These are phyloP conservation scores for Eimeria zaria DNA, from an alignment of 169 alveolate genomes.

Conservation along the genomic window DNA sequence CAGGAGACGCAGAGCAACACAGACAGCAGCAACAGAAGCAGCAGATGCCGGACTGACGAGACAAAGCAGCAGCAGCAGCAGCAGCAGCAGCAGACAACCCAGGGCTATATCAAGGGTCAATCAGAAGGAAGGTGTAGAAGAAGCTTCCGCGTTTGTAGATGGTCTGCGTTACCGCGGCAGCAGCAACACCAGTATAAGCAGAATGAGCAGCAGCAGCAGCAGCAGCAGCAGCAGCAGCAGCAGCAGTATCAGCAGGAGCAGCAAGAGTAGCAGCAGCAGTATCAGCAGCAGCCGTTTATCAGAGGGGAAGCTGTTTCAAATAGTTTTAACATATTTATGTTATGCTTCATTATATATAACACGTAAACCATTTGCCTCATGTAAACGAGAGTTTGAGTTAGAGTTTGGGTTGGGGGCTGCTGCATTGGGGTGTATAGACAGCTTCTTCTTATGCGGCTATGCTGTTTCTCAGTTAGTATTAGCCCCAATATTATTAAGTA, in stretches of 20 bases:
- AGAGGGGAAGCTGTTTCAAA: conserved; percentile 56
- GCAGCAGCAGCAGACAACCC: conserved; percentile 24
- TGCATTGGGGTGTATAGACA: conserved; percentile 87
- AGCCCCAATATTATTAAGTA: conserved; percentile 33
- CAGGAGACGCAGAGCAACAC: neutral
- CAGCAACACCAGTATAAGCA: neutral
- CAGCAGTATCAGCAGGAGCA: neutral
- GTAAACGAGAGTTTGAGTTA: conserved; percentile 81
- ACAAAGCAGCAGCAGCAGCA: conserved; percentile 45
- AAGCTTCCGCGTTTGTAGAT: neutral
- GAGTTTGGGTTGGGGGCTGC: conserved; percentile 83
- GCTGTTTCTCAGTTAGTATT: conserved; percentile 87
- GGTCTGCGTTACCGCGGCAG: neutral
- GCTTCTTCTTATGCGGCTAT: conserved; percentile 85
- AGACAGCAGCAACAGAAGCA: neutral
- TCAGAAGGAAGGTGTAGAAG: neutral
- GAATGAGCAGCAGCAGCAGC: too few relatives aligned
- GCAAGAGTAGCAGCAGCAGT: conserved; percentile 20
- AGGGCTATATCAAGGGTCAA: neutral
- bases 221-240: neutral
- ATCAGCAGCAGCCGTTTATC: conserved; percentile 23
- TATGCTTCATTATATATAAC: conserved; percentile 86
- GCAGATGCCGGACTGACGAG: neutral
- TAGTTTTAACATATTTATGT: conserved; percentile 84
- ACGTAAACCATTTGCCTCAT: conserved; percentile 88